These are phyloP conservation scores for peach (Prunus persica) DNA, from an alignment of 306 rosid species.

Conservation along the genomic window DNA sequence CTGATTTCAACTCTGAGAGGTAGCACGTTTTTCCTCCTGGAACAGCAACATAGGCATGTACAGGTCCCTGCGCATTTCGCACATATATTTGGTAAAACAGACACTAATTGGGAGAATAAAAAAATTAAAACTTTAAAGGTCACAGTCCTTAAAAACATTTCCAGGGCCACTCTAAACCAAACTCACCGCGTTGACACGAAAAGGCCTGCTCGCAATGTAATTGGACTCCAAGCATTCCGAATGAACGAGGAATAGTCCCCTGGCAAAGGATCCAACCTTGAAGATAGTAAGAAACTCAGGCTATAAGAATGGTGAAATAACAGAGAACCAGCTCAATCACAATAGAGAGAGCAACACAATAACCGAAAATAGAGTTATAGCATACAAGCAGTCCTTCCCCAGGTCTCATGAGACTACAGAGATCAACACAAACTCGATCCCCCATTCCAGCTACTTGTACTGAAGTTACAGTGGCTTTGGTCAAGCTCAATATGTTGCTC, in stretches of 20 bases:
- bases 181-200: conserved; percentile 92
- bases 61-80: conserved; percentile 58
- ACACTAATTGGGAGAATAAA: not conserved
- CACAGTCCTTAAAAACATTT: not conserved
- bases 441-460: conserved; percentile 85
- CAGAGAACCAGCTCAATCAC: conserved; percentile 9
- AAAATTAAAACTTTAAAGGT: not conserved
- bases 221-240: conserved; percentile 93
- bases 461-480: conserved; percentile 62
- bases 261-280: conserved; percentile 93
- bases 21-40: conserved; percentile 88
- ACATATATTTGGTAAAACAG: not conserved
- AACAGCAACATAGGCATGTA: conserved; percentile 78
- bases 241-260: conserved; percentile 85
- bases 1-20: conserved; percentile 78
- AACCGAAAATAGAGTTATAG: conserved; percentile 16
- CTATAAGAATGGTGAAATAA: conserved; percentile 7
- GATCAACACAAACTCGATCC: conserved; percentile 94
- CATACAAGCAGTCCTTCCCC: conserved; percentile 94
- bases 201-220: conserved; percentile 92
- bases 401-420: conserved; percentile 83
- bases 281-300: not conserved
- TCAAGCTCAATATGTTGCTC: conserved; percentile 60
- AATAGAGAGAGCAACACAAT: not conserved
- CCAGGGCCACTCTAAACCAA: not conserved